Conservation (phyloP, 2,329 filamentous ascomycete genomes). For the Exophiala aquamarina region DNA sequence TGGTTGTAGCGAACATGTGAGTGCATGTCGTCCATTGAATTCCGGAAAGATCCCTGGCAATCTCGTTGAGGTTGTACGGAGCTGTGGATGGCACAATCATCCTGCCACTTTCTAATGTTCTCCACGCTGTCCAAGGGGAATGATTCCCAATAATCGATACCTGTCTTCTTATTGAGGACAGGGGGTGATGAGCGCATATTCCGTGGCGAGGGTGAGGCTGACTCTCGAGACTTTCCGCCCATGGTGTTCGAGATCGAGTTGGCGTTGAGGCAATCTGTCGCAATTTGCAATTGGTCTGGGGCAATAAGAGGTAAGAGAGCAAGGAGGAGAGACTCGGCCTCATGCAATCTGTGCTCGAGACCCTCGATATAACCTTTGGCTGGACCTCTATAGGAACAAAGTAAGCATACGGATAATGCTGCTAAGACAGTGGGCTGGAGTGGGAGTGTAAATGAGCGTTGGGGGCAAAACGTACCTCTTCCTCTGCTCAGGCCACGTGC, state of each 20-base stretch:
- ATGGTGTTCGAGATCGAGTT: constrained; percentile 2
- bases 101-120: constrained; percentile 39
- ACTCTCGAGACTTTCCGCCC: constrained; percentile 18
- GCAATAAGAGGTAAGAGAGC: constrained; percentile 37
- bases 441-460: background rate
- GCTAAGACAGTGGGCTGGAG: too few relatives aligned
- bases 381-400: constrained; percentile 38
- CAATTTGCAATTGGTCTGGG: constrained; percentile 32
- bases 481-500: constrained; percentile 27
- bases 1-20: constrained; percentile 1
- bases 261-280: constrained; percentile 22
- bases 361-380: constrained; percentile 49
- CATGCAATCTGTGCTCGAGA: constrained; percentile 42
- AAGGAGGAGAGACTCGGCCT: constrained; percentile 43
- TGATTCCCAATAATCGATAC: constrained; percentile 39
- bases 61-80: constrained; percentile 5
- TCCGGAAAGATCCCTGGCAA: constrained; percentile 5
- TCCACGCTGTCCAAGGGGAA: constrained; percentile 36
- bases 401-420: background rate
- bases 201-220: constrained; percentile 18
- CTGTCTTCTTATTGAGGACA: constrained; percentile 31
- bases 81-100: constrained; percentile 29
- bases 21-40: constrained; percentile 11
- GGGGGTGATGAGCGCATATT: constrained; percentile 21
- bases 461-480: constrained; percentile 18